These are phyloP conservation scores for Aspergillus felis DNA, from an alignment of 2,329 filamentous ascomycete species.

Conservation along the genomic window DNA sequence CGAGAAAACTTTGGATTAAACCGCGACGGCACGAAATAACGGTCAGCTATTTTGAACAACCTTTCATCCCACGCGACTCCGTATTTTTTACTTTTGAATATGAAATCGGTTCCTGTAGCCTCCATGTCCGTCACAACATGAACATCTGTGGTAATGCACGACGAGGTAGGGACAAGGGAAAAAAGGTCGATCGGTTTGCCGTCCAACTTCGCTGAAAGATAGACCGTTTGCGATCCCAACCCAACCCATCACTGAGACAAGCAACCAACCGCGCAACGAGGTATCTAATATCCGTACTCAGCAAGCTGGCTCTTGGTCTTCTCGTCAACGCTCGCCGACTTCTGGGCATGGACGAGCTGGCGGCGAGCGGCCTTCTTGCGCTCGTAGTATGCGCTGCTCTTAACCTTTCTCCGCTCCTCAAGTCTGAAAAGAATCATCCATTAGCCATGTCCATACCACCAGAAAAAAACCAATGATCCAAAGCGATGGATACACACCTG, in stretches of 20 bases:
- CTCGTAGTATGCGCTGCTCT: conserved; percentile 98
- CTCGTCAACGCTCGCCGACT: conserved; percentile 79
- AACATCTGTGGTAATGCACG: conserved; percentile 32
- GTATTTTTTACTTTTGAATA: conserved; percentile 31
- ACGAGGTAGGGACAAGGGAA: conserved; percentile 29
- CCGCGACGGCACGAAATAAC: conserved; percentile 40
- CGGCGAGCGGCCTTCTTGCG: conserved; percentile 96
- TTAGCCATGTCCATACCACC: conserved; percentile 17
- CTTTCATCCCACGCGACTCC: conserved; percentile 41
- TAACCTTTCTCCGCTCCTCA: conserved; percentile 99
- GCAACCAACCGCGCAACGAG: conserved; percentile 37
- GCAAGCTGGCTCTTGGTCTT: conserved; percentile 87
- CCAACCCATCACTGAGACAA: conserved; percentile 38
- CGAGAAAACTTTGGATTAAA: conserved; percentile 41
- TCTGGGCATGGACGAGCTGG: conserved; percentile 89
- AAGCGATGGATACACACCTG: conserved; percentile 62
- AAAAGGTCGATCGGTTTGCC: conserved; percentile 40
- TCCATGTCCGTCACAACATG: conserved; percentile 35
- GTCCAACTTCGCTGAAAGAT: conserved; percentile 37
- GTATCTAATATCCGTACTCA: conserved; percentile 80
- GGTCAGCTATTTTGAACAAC: conserved; percentile 41
- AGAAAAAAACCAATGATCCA: conserved; percentile 4
- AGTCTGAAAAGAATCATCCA: conserved; percentile 58
- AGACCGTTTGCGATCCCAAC: conserved; percentile 39
- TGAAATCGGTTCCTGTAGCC: conserved; percentile 29